Evolutionary conservation across 2,329 filamentous ascomycete genomes (phyloP).

Genomic region (Epichloe baconii): DNA sequence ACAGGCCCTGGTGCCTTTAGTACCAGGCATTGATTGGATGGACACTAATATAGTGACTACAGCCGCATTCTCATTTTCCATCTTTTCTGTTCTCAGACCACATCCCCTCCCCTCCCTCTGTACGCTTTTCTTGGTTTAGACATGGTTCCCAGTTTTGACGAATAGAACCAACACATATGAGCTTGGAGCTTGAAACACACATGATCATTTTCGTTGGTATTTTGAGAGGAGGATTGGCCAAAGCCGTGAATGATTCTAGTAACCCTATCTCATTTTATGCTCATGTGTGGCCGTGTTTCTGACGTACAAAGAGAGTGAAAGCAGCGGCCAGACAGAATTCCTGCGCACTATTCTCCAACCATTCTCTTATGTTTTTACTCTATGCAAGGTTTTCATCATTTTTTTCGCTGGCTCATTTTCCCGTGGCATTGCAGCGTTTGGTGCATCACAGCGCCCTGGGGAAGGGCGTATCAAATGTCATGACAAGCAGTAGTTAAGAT

Average conservation of each 20-base stretch:
- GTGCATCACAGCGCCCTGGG: neutral
- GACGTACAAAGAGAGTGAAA: neutral
- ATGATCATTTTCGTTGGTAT: neutral
- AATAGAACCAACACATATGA: neutral
- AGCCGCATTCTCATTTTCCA: neutral
- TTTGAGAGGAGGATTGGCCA: neutral
- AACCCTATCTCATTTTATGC: too few relatives aligned
- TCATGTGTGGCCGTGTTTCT: neutral
- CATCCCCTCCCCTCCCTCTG: neutral
- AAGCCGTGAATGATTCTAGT: neutral
- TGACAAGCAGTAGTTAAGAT: neutral
- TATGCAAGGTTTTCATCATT: too few relatives aligned
- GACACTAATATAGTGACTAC: neutral
- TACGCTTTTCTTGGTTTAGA: conserved; percentile 3
- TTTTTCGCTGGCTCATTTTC: too few relatives aligned
- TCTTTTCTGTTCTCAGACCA: neutral
- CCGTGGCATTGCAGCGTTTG: neutral
- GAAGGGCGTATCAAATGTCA: neutral
- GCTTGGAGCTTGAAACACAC: neutral
- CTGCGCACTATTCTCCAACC: neutral
- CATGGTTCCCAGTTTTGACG: neutral
- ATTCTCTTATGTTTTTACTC: neutral
- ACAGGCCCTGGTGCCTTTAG: neutral
- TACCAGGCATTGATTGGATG: neutral
- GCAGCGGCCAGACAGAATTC: neutral